Evolutionary conservation across 108 stramenopile species (phyloP), one percentile per base, ranked within the genome.

Genomic region (Halocafeteria seosinensis): DNA sequence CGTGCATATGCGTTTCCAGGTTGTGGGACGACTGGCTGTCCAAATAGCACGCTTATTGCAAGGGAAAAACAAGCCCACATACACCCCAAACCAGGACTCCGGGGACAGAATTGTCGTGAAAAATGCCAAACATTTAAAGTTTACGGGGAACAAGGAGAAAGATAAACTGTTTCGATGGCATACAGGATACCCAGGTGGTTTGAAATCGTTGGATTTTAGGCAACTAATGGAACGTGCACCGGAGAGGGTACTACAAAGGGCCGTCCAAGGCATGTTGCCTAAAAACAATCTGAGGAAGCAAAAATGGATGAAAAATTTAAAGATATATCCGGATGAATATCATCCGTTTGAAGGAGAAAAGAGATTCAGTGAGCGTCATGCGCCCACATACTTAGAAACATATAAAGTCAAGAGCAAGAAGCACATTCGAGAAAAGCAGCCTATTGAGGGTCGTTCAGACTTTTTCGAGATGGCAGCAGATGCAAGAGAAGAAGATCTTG

Each of bases 31-130:
- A 1, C 72, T 81, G 29, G 77, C 80, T 27, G 51, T 57, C 28
- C 78, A 77, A 37, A 69, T 81, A n/a, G 73, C 68, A 1, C 72
- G 63, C 1, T 60, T 81, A 34, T 35, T 81, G 12, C 68, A 62
- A 28, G 80, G 80, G 1, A 78, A 79, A 71, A 70, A 79, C 71
- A 81, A 81, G 76, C 80, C 80, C 6, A 74, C 62, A 0, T 81
- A 68, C 64, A 37, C 65, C 23, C 78, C 80, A 25, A 50, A 76
- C 53, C 62, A 58, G 13, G 81, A 80, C 59, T 70, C 69, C 50
- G 81, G 81, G 3, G 81, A 81, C 60, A 58, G 62, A 38, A 75
- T 81, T 23, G 81, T 81, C 23, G 73, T 81, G 0, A 68, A 80
- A 13, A 81, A 81, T 62, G 76, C 79, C 9, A 35, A 51, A 28